A percentile compares a stretch with the other conserved stretches of the same genome.
These are phyloP conservation scores for Fusarium ramigenum DNA, from an alignment of 2,329 filamentous ascomycete genomes.

Conservation along the genomic window DNA sequence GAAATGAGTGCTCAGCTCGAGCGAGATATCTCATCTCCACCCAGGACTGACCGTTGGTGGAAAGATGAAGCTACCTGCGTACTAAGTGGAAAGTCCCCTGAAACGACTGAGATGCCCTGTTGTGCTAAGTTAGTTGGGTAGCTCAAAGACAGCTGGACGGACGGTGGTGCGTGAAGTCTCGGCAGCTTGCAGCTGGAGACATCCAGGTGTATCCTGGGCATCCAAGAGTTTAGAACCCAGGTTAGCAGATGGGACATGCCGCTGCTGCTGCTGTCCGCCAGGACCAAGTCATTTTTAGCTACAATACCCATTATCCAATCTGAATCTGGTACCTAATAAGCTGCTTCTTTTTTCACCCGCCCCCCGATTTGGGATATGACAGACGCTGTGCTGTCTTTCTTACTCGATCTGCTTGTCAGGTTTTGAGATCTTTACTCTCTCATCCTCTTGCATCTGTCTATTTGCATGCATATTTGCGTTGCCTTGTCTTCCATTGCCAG, in stretches of 20 bases:
- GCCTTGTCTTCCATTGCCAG: slow-evolving; percentile 7
- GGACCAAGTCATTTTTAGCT: slow-evolving; percentile 38
- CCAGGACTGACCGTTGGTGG: slow-evolving; percentile 31
- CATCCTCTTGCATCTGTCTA: slow-evolving; percentile 14
- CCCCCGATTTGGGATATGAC: slow-evolving; percentile 32
- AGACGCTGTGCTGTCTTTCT: slow-evolving; percentile 27
- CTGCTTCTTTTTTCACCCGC: slow-evolving; percentile 21
- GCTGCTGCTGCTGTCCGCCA: slow-evolving; percentile 25
- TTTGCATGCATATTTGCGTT: slow-evolving; percentile 17
- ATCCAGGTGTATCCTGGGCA: slow-evolving; percentile 37
- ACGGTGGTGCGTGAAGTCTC: slow-evolving; percentile 24
- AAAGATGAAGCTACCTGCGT: slow-evolving; percentile 27
- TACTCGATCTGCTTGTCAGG: slow-evolving; percentile 28
- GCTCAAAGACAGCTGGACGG: slow-evolving; percentile 12
- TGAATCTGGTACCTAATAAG: slow-evolving; percentile 25
- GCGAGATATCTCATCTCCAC: slow-evolving; percentile 34
- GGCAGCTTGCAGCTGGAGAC: slow-evolving; percentile 26
- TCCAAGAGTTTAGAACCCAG: slow-evolving; percentile 10
- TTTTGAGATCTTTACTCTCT: slow-evolving; percentile 18
- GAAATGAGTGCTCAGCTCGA: slow-evolving; percentile 32
- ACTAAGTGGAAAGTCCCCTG: slow-evolving; percentile 34
- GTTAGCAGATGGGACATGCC: slow-evolving; percentile 19
- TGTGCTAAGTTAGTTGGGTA: slow-evolving; percentile 16
- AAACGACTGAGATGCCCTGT: slow-evolving; percentile 28
- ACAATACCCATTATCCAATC: slow-evolving; percentile 10